These are phyloP conservation scores for Botrytis tulipae DNA, from an alignment of 2,329 filamentous ascomycete species.

Conservation along the genomic window DNA sequence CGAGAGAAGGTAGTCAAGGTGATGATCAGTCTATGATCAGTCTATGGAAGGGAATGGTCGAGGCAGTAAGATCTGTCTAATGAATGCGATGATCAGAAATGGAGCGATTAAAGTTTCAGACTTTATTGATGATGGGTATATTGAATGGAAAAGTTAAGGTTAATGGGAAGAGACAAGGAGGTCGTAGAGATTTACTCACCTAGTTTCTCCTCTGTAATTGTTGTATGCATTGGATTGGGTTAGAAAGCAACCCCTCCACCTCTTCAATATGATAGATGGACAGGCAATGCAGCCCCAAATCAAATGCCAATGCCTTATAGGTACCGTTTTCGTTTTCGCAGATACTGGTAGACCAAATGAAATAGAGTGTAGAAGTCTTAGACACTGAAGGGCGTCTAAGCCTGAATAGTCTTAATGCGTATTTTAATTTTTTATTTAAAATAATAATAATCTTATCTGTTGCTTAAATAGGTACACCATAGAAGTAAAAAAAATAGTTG, in stretches of 20 bases:
- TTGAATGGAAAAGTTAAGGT: not conserved
- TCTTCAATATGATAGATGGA: not conserved
- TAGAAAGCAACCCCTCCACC: not conserved
- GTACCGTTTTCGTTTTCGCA: not conserved
- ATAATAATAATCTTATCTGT: not conserved
- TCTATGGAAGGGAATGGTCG: not conserved
- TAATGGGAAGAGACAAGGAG: not conserved
- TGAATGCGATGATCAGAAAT: not conserved
- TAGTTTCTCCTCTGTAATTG: not conserved
- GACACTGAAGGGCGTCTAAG: not conserved
- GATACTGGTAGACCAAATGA: not conserved
- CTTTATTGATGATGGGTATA: not conserved
- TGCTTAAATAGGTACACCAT: too few species aligned
- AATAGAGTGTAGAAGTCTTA: not conserved
- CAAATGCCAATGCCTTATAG: not conserved
- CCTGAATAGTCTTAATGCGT: not conserved
- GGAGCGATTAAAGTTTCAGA: not conserved
- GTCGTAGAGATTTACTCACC: not conserved
- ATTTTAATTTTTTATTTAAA: not conserved
- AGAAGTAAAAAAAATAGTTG: not conserved
- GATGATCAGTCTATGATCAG: not conserved
- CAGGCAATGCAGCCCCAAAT: not conserved
- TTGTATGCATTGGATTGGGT: not conserved
- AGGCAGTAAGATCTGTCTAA: not conserved
- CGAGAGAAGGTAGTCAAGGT: not conserved